Conservation (phyloP, 2,329 filamentous ascomycete genomes). For the Diplodia mutila region DNA sequence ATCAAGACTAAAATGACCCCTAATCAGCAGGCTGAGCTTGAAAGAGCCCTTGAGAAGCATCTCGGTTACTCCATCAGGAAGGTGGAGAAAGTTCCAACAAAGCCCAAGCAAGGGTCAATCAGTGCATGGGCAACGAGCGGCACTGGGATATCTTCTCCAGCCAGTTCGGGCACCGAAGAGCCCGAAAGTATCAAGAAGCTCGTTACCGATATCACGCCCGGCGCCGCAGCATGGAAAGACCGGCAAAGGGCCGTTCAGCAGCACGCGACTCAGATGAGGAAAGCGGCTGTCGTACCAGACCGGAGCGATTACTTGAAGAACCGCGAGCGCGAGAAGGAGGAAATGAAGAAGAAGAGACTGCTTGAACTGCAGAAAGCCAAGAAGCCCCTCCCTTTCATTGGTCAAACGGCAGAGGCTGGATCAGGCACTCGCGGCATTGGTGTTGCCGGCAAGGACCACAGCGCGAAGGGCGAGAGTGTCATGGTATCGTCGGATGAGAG, state of each 20-base stretch:
- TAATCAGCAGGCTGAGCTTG: constrained; percentile 83
- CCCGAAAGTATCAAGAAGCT: constrained; percentile 49
- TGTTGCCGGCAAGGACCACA: constrained; percentile 77
- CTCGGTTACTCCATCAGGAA: constrained; percentile 44
- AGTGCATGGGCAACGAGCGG: constrained; percentile 29
- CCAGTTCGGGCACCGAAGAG: constrained; percentile 17
- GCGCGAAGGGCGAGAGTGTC: constrained; percentile 75
- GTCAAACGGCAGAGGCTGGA: constrained; percentile 71
- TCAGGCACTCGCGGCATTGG: constrained; percentile 76
- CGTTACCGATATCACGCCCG: constrained; percentile 46
- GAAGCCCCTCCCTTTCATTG: constrained; percentile 48
- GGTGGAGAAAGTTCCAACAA: constrained; percentile 35
- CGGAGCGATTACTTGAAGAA: constrained; percentile 69
- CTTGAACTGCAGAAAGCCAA: constrained; percentile 66
- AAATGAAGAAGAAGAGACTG: constrained; percentile 72
- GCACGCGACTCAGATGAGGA: constrained; percentile 28
- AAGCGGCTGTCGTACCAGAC: constrained; percentile 38
- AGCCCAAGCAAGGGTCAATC: constrained; percentile 30
- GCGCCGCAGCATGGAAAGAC: constrained; percentile 35
- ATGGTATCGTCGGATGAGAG: constrained; percentile 79
- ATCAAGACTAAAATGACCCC: constrained; percentile 79
- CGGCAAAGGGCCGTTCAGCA: constrained; percentile 29
- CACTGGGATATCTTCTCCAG: constrained; percentile 3
- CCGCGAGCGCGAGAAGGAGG: constrained; percentile 72
- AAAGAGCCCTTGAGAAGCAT: constrained; percentile 61